Base-by-base conservation (phyloP, 305 asterid species). In the Fraxinus velutina region DNA sequence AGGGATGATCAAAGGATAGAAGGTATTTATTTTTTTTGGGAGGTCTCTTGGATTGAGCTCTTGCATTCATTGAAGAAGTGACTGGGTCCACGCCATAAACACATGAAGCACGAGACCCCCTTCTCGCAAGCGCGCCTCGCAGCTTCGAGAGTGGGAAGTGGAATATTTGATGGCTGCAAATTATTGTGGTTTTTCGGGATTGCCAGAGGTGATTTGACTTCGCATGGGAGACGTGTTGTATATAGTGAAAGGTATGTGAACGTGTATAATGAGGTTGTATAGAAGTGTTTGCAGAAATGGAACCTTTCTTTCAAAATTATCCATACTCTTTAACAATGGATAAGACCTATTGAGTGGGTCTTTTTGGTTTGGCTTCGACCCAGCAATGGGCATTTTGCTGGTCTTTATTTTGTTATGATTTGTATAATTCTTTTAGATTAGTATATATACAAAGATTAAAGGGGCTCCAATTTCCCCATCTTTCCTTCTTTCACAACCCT, bases 1-100 rank as follows among this genome's bases (percentile, higher is more conserved):
- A 79, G 88, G 99, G 98, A 93, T 92, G 87, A 90, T 50, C 4
- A 29, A 79, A 78, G 86, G 83, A 85, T 57, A 19, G 29, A 44
- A 32, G 37, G 78, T 79, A 34, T 64, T 29, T 39, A 70, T 66
- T 55, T 3, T 81, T 71, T 68, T 57, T 44, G 84, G 81, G 47
- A 37, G 78, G 78, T 72, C 81, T 78, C 79, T 30, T 74, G 42
- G 10, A 68, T 83, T 68, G 39, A 68, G 74, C 15, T 15, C 2
- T 8, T 0, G 72, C 1, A 22, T 62, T 62, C 72, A 15, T 68
- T 1, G 75, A 68, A 68, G 75, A 68, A 68, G 42, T 66, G 9
- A 4, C 19, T 0, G 19, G 82, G 55, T 21, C 27, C 27, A 73
- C 13, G 76, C 70, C 21, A 83, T 42, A 57, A 76, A 57, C 24